Percentiles rank a stretch among this genome's conserved stretches.
Conservation (phyloP, 2,329 filamentous ascomycete species). For the Aspergillus novofumigatus region DNA sequence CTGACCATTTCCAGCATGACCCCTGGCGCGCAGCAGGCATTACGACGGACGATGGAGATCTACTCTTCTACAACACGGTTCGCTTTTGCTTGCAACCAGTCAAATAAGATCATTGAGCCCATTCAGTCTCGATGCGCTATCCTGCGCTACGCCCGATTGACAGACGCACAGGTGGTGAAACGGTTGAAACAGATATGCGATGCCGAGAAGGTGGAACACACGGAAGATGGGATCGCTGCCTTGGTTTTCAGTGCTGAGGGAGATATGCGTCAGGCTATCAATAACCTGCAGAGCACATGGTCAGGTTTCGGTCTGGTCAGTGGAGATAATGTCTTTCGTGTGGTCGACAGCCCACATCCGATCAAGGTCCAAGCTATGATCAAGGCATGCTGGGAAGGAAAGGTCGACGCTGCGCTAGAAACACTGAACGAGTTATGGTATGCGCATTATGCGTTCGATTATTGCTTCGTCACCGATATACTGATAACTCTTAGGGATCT, state of each 20-base stretch:
- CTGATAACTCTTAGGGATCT: conserved; percentile 52
- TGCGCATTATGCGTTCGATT: conserved; percentile 13
- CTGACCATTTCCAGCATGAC: conserved; percentile 64
- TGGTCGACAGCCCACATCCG: conserved; percentile 94
- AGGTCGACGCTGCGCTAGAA: conserved; percentile 82
- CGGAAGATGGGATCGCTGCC: conserved; percentile 91
- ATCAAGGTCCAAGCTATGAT: conserved; percentile 99
- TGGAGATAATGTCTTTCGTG: conserved; percentile 95
- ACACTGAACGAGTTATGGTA: conserved; percentile 84
- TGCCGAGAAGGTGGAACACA: conserved; percentile 84
- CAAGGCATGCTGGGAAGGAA: conserved; percentile 90
- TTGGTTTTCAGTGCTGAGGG: conserved; percentile 95
- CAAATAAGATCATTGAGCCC: conserved; percentile 99
- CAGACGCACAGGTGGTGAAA: conserved; percentile 88
- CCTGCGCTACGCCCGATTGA: conserved; percentile 85
- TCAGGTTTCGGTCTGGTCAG: conserved; percentile 97
- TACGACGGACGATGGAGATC: conserved; percentile 96
- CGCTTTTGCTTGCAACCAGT: conserved; percentile 97
- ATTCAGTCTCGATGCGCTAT: conserved; percentile 95
- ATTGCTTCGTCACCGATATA: not conserved
- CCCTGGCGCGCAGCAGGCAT: conserved; percentile 87
- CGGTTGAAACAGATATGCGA: conserved; percentile 87
- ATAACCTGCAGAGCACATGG: conserved; percentile 90
- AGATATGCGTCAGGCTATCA: conserved; percentile 98
- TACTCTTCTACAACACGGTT: conserved; percentile 96